Evolutionary conservation across 2,329 filamentous ascomycete species (phyloP), one percentile per base, ranked within the genome.

Genomic region (Botryotinia globosa): DNA sequence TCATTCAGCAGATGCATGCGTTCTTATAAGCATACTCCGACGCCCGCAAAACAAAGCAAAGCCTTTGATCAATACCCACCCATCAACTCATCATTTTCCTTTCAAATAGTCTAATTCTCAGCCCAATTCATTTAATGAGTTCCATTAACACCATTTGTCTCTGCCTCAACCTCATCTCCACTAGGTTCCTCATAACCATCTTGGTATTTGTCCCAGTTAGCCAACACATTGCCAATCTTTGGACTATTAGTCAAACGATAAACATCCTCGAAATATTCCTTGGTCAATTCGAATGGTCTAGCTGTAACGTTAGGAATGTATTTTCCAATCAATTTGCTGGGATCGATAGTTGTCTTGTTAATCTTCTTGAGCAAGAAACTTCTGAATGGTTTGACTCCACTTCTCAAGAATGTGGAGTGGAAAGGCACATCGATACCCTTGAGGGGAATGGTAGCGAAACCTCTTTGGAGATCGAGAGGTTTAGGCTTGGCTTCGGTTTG

Each of bases 361-460:
- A 99, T 98, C 89, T 99, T 99, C 92, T 98, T 99, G 79, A 98
- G 91, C 81, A 99, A 84, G 89, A 99, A 99, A 62, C 91, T 95
- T 77, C 96, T 90, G 94, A 99, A 99, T 64, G 97, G 96, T 88
- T 99, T 99, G 83, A 99, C 96, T 79, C 96, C 97, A 56, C 94
- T 97, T 72, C 97, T 93, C 84, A 99, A 85, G 88, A 99, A 99
- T 29, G 96, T 99, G 78, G 92, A 96, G 88, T 99, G 96, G 93
- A 99, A 99, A 62, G 96, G 96, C 81, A 98, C 97, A 80, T 99
- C 96, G 79, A 99, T 99, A 76, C 97, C 97, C 81, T 92, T 93
- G 76, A 99, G 92, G 61, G 97, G 96, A 78, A 99, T 98, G 37
- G 95, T 98, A 61, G 96, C 96, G 80, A 97, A 97, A 37, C 97